Percentiles rank a stretch among this genome's conserved stretches.
Evolutionary conservation across 192 early-diverging fungal species (phyloP).

Genomic region (Coemansia sp.): DNA sequence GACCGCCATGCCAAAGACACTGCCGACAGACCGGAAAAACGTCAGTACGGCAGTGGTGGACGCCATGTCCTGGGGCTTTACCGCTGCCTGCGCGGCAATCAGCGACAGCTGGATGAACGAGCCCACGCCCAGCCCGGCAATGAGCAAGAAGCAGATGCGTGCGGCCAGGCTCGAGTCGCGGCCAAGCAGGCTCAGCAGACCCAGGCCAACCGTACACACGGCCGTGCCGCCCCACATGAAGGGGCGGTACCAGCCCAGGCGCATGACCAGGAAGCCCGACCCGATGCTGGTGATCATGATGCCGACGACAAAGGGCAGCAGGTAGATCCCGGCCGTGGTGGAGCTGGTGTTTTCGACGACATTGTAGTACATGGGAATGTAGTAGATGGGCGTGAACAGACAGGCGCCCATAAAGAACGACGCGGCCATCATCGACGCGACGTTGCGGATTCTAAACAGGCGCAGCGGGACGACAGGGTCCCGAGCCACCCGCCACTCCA

Average conservation of each 20-base stretch:
- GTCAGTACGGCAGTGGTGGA: conserved; percentile 59
- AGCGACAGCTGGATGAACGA: conserved; percentile 67
- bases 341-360: conserved; percentile 55
- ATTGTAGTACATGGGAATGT: conserved; percentile 61
- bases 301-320: conserved; percentile 56
- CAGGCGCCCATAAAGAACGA: conserved; percentile 57
- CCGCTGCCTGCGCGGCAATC: conserved; percentile 65
- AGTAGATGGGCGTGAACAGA: conserved; percentile 60
- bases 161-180: conserved; percentile 43
- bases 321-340: conserved; percentile 53
- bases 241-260: conserved; percentile 56
- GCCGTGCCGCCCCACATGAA: conserved; percentile 68
- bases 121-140: conserved; percentile 74
- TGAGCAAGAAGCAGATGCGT: conserved; percentile 60
- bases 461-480: conserved; percentile 64
- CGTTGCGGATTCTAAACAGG: conserved; percentile 54
- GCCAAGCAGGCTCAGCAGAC: conserved; percentile 55
- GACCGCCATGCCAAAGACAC: conserved; percentile 58
- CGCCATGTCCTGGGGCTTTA: conserved; percentile 56
- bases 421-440: conserved; percentile 52
- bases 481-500: conserved; percentile 52
- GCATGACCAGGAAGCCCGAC: conserved; percentile 61
- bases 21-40: conserved; percentile 64
- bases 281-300: conserved; percentile 56
- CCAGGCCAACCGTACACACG: conserved; percentile 58